Evolutionary conservation across 345 rosid genomes (phyloP).

Genomic region (Eucalyptus cloeziana): DNA sequence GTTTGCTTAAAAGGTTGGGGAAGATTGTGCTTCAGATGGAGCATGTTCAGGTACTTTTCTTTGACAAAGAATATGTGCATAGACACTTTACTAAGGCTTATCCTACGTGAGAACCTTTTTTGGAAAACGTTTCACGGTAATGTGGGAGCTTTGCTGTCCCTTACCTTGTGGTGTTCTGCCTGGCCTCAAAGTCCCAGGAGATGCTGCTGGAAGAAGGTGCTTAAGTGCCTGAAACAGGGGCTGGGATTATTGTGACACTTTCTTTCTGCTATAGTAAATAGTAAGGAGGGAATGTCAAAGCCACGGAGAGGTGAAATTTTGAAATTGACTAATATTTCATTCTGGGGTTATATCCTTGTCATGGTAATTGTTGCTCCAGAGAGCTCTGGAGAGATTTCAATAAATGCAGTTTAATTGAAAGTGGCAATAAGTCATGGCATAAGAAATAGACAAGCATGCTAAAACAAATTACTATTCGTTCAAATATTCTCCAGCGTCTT

Average conservation of each 20-base stretch:
- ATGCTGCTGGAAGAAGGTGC: neutral
- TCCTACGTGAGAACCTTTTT: neutral
- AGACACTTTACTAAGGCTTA: neutral
- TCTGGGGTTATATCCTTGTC: neutral
- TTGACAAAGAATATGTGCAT: neutral
- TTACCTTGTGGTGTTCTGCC: neutral
- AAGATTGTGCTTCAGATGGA: conserved; percentile 72
- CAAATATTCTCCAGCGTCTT: neutral
- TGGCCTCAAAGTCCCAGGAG: neutral
- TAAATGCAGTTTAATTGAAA: neutral
- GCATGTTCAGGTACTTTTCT: conserved; percentile 49
- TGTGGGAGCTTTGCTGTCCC: neutral
- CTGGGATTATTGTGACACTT: neutral
- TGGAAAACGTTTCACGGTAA: neutral
- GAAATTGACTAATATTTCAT: neutral
- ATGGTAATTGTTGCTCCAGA: neutral
- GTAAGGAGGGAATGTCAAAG: neutral
- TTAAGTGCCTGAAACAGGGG: neutral
- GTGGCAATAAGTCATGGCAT: neutral
- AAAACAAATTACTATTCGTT: neutral
- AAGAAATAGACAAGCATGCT: neutral
- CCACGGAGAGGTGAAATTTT: neutral
- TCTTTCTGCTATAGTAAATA: neutral
- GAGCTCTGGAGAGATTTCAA: neutral
- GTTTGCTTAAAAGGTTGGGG: conserved; percentile 63